Evolutionary conservation across 805 yeast species (phyloP), one percentile per base, ranked within the genome.

Genomic region (Aciculoconidium aculeatum): DNA sequence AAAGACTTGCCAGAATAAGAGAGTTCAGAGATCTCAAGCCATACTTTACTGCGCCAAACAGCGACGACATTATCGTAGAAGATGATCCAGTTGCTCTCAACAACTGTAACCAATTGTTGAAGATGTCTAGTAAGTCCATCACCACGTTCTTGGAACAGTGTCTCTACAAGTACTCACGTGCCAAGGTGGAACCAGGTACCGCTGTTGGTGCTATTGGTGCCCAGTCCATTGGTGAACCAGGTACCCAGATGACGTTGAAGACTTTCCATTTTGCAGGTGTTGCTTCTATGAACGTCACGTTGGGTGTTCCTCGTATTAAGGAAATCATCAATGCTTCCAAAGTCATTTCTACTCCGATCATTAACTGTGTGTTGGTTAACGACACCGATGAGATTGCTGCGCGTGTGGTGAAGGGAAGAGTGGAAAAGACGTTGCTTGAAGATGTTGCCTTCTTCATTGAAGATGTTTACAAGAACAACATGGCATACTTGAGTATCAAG

Each of bases 171-270:
- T 92, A 92, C 50, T 75, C 76, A 31, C 71, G 80, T 42, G 96
- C 98, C 6, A 80, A 79, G 59, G 96, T 92, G 11, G 98, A 92
- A 56, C 98, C 98, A 1, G 98, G 97, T 39, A 92, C 98, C 4
- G 98, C 98, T 3, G 97, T 92, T 32, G 98, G 98, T 42, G 97
- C 98, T 15, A 88, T 92, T 61, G 98, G 97, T 44, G 98, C 98
- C 0, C 98, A 92, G 55, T 85, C 96, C 24, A 92, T 92, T 66
- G 98, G 98, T 64, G 98, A 90, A 53, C 98, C 98, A 13, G 98
- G 97, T 55, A 92, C 98, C 1, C 98, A 92, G 64, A 92, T 92
- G 98, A 92, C 98, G 4, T 71, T 74, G 55, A 74, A 74, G 53
- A 74, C 80, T 45, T 90, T 90, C 85, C 98, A 92, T 70, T 92